Base-by-base conservation (phyloP, 345 rosid species). In the Syzygium grande region DNA sequence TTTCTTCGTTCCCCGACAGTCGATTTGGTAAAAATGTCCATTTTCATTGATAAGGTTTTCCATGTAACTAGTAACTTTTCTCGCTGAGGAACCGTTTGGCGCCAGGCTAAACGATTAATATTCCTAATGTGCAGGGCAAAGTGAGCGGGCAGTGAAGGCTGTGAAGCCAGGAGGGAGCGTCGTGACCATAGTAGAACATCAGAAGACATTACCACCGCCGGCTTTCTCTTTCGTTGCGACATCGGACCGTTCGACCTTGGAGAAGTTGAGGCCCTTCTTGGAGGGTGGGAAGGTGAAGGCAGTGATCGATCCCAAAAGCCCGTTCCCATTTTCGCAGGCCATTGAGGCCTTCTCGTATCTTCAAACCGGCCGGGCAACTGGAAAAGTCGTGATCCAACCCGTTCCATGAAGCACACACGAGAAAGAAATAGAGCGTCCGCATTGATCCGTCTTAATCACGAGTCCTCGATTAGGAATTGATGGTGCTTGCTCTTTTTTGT, bases 161-260 rank as follows among this genome's bases (percentile, higher is more conserved):
- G 89, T 96, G 84, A 96, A 95, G 89, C 95, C 94, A 89, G 98
- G 97, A 27, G 99, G 99, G 46, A 94, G 92, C 46, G 96, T 95
- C 19, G 98, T 95, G 90, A 98, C 95, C 38, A 88, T 96, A 77
- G 94, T 97, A 0, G 53, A 29, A 16, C 43, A 30, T 7, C 19
- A 51, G 29, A 97, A 98, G 11, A 95, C 95, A 6, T 96, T 94
- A 5, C 93, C 96, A 8, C 96, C 97, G 4, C 96, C 98, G 49
- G 96, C 96, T 80, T 93, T 96, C 73, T 89, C 95, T 91, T 97
- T 97, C 86, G 93, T 92, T 27, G 96, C 93, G 54, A 94, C 98
- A 30, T 95, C 98, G 86, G 90, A 92, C 29, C 94, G 97, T 22
- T 95, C 87, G 1, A 94, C 93, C 68, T 87, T 96, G 89, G 95